Percentiles rank a stretch among this genome's conserved stretches.
These are phyloP conservation scores for Ascochyta clinopodiicola DNA, from an alignment of 2,329 filamentous ascomycete genomes.

Conservation along the genomic window DNA sequence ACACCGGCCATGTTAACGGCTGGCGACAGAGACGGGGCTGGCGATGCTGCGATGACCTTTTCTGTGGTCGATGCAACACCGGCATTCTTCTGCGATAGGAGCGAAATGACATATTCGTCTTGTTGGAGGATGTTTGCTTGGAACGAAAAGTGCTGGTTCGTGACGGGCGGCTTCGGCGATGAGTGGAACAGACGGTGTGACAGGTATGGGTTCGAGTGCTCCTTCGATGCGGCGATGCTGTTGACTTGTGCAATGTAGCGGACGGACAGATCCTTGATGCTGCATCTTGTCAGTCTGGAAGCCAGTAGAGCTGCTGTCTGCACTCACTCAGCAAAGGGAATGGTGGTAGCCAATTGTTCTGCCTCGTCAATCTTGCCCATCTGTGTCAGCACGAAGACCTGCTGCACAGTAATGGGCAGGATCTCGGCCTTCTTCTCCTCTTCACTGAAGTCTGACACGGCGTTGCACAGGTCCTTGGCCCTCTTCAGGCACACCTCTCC, in stretches of 20 bases:
- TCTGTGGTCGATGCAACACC: slow-evolving; percentile 67
- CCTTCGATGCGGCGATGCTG: slow-evolving; percentile 56
- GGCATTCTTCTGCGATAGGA: slow-evolving; percentile 71
- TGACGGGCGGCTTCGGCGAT: slow-evolving; percentile 59
- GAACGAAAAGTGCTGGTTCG: slow-evolving; percentile 74
- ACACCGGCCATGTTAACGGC: slow-evolving; percentile 64
- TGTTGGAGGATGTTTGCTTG: slow-evolving; percentile 68
- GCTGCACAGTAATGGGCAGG: slow-evolving; percentile 77
- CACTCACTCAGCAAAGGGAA: slow-evolving; percentile 67
- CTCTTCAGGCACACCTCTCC: slow-evolving; percentile 72
- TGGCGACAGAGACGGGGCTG: slow-evolving; percentile 55
- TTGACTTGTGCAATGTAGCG: slow-evolving; percentile 73
- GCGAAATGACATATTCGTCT: slow-evolving; percentile 69
- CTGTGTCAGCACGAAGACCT: slow-evolving; percentile 73
- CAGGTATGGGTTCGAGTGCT: slow-evolving; percentile 69
- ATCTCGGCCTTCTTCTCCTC: slow-evolving; percentile 78
- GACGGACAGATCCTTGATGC: slow-evolving; percentile 72
- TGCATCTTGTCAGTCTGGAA: slow-evolving; percentile 43
- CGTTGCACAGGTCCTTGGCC: slow-evolving; percentile 73
- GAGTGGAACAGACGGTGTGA: slow-evolving; percentile 67
- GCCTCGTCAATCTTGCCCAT: slow-evolving; percentile 72
- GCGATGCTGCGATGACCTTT: slow-evolving; percentile 56
- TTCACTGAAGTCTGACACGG: slow-evolving; percentile 73
- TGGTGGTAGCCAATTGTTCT: slow-evolving; percentile 64
- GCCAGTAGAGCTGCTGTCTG: too few species aligned